Conservation (phyloP, 176 grass and related monocot species). For the Carex littledalei region DNA sequence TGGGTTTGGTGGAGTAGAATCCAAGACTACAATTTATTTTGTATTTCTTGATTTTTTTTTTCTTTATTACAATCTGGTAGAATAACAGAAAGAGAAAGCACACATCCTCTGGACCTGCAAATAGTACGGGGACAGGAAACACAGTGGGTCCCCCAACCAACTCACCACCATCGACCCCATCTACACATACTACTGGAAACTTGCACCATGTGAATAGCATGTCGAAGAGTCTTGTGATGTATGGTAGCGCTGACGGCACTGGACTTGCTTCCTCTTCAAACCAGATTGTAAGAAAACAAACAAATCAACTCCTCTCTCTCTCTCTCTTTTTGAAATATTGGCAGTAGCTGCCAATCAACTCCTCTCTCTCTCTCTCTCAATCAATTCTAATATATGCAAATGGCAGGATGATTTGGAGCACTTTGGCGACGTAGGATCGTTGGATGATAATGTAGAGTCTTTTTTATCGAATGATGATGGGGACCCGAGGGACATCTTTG, state of each 20-base stretch:
- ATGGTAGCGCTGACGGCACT: slow-evolving; percentile 61
- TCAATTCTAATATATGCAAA: not conserved
- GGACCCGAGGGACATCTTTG: slow-evolving; percentile 88
- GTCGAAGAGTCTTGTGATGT: slow-evolving; percentile 84
- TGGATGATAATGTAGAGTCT: slow-evolving; percentile 98
- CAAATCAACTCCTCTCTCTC: slow-evolving; percentile 6
- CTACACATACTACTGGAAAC: slow-evolving; percentile 82
- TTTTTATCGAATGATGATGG: slow-evolving; percentile 92
- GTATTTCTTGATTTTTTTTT: slow-evolving; percentile 2
- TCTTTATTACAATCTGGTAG: slow-evolving; percentile 24
- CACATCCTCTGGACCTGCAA: slow-evolving; percentile 86
- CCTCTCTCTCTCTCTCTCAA: not conserved
- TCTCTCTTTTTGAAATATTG: not conserved
- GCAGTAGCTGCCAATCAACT: not conserved
- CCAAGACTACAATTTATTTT: not conserved
- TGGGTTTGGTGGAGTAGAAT: not conserved
- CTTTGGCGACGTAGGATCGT: slow-evolving; percentile 83
- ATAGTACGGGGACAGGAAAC: slow-evolving; percentile 95
- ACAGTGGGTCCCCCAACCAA: slow-evolving; percentile 71
- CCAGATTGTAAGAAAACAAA: slow-evolving; percentile 64
- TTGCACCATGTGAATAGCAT: slow-evolving; percentile 50
- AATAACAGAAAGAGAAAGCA: slow-evolving; percentile 97
- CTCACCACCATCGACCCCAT: slow-evolving; percentile 92
- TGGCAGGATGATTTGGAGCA: slow-evolving; percentile 89
- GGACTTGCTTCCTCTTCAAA: slow-evolving; percentile 96